These are phyloP conservation scores for Boletus insuetus DNA, from an alignment of 768 basidiomycete species.

Conservation along the genomic window DNA sequence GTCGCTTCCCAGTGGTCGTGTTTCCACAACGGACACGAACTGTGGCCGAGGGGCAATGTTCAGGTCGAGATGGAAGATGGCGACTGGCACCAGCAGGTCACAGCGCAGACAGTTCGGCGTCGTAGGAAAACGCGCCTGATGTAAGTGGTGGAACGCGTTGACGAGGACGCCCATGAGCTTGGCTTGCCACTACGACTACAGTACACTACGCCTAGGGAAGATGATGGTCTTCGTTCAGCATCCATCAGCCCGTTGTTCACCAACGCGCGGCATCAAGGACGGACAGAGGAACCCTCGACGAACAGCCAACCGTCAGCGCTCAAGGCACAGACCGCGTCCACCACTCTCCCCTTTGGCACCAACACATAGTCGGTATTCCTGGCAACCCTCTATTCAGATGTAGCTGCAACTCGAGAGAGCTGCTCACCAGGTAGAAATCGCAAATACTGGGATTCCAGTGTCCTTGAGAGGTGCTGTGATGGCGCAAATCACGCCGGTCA, in stretches of 20 bases:
- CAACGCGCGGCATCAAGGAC: constrained; percentile 2
- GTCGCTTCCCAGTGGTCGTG: constrained; percentile 13
- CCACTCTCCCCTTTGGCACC: constrained; percentile 44
- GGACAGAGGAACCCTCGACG: constrained; percentile 1
- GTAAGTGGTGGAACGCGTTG: constrained; percentile 10
- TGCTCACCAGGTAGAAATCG: constrained; percentile 59
- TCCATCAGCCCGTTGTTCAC: neutral
- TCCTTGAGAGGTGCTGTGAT: constrained; percentile 53
- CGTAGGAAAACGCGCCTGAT: constrained; percentile 4
- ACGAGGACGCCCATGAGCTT: neutral
- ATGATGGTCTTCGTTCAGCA: neutral
- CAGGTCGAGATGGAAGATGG: constrained; percentile 2
- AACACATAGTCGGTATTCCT: constrained; percentile 71
- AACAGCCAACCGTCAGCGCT: constrained; percentile 50
- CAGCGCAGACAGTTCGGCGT: constrained; percentile 6
- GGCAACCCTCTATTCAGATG: neutral
- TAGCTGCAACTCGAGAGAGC: neutral
- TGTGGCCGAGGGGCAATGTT: neutral
- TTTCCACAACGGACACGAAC: constrained; percentile 6
- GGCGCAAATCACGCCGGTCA: constrained; percentile 56
- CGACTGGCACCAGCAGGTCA: neutral
- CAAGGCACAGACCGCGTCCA: constrained; percentile 42
- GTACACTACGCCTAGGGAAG: too few species aligned
- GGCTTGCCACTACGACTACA: too few species aligned
- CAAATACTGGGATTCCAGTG: constrained; percentile 55